Percentiles rank a stretch among this genome's conserved stretches.
phyloP scores from a whole-genome alignment of 2,329 filamentous ascomycete genomes.

The Sporothrix phasma region DNA sequence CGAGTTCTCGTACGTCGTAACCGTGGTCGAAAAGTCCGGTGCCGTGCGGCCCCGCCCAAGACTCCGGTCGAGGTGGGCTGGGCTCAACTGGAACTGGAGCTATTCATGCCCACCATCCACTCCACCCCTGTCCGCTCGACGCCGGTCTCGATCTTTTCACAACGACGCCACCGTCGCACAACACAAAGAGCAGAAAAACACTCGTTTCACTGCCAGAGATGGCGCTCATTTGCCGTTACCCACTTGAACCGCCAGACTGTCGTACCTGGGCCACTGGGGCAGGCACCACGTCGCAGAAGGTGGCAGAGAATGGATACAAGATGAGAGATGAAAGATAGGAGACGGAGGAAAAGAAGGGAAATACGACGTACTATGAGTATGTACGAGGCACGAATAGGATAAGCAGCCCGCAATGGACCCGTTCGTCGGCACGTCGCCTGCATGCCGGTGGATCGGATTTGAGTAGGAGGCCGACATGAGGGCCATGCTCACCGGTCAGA shows the following conservation, averaged over 20 bases:
- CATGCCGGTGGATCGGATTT: constrained; percentile 3
- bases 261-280: neutral
- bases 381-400: too few species aligned
- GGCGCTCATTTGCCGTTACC: neutral
- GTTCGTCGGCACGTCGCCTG: neutral
- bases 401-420: too few species aligned
- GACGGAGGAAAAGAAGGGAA: too few species aligned
- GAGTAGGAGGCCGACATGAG: neutral
- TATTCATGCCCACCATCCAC: neutral
- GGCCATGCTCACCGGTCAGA: neutral
- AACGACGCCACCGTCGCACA: neutral
- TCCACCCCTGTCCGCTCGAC: constrained; percentile 5
- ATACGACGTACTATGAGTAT: too few species aligned
- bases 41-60: too few species aligned
- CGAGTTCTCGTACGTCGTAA: too few species aligned
- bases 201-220: neutral
- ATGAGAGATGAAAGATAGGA: too few species aligned
- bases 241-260: neutral
- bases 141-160: constrained; percentile 11
- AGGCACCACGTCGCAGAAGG: neutral
- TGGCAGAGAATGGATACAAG: too few species aligned
- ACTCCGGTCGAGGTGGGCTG: too few species aligned
- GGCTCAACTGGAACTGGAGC: too few species aligned
- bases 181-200: neutral
- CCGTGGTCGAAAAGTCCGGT: too few species aligned